Percentiles rank a stretch among this genome's conserved stretches.
These are phyloP conservation scores for Butyriboletus loyo DNA, from an alignment of 768 basidiomycete genomes.

Conservation along the genomic window DNA sequence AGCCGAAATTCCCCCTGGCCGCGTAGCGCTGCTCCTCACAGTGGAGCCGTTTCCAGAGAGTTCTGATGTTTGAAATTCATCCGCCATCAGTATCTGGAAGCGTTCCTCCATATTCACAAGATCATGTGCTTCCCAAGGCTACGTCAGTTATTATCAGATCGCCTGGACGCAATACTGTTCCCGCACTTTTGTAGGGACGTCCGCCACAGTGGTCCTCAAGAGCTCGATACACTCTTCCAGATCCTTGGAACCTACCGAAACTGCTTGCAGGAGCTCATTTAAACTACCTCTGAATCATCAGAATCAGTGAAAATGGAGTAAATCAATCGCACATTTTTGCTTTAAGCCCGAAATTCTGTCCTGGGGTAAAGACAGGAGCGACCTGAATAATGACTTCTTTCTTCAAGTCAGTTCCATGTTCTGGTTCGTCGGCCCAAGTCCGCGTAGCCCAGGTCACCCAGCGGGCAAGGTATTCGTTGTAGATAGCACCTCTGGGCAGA, in stretches of 20 bases:
- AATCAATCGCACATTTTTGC: slow-evolving; percentile 32
- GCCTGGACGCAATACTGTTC: not conserved
- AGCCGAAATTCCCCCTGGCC: slow-evolving; percentile 1
- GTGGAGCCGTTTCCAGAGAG: not conserved
- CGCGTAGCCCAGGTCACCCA: slow-evolving; percentile 67
- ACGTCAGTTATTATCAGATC: not conserved
- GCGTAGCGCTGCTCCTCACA: not conserved
- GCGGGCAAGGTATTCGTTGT: slow-evolving; percentile 58
- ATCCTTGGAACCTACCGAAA: slow-evolving; percentile 17
- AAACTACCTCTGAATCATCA: slow-evolving; percentile 21
- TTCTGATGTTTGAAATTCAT: slow-evolving; percentile 4
- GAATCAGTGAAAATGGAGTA: not conserved
- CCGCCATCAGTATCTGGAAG: slow-evolving; percentile 37
- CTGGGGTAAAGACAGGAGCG: slow-evolving; percentile 47
- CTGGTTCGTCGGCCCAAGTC: slow-evolving; percentile 33
- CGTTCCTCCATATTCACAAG: slow-evolving; percentile 57
- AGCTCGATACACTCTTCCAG: slow-evolving; percentile 20
- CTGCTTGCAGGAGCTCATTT: slow-evolving; percentile 15
- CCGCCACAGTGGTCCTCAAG: slow-evolving; percentile 5
- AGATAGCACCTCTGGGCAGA: slow-evolving; percentile 39
- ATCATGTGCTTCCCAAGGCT: slow-evolving; percentile 53
- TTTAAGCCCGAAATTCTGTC: slow-evolving; percentile 25
- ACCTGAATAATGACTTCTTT: slow-evolving; percentile 46
- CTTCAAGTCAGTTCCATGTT: slow-evolving; percentile 39
- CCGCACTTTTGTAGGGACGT: slow-evolving; percentile 18